These are phyloP conservation scores for Nicotiana paniculata DNA, from an alignment of 257 asterid species.

Conservation along the genomic window DNA sequence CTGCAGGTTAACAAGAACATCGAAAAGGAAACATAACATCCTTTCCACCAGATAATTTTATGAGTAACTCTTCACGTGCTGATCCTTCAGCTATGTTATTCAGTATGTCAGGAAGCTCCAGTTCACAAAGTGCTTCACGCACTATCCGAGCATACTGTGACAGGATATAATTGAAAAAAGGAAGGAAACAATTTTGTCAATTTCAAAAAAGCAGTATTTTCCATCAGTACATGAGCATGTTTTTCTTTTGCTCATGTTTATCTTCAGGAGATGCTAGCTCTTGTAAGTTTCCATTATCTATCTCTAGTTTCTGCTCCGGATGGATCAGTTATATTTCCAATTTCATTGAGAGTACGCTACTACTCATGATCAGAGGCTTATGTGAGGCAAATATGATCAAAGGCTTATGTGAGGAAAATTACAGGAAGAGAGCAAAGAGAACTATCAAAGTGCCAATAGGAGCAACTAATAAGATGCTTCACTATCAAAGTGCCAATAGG, in stretches of 20 bases:
- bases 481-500: no score
- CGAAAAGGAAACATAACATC: constrained; percentile 35
- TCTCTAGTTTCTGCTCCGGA: background rate
- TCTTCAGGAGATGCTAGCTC: constrained; percentile 62
- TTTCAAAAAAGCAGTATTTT: background rate
- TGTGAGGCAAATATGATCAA: background rate
- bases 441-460: no score
- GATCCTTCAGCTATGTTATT: constrained; percentile 67
- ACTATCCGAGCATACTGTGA: constrained; percentile 68
- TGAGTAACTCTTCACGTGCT: constrained; percentile 30
- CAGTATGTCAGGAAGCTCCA: constrained; percentile 69
- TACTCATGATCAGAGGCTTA: background rate
- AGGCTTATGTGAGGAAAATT: no score
- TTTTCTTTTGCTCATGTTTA: background rate
- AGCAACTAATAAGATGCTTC: no score
- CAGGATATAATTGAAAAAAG: background rate
- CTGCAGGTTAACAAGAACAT: background rate
- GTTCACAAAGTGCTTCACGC: constrained; percentile 73
- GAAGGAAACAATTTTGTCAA: background rate
- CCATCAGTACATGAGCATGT: background rate
- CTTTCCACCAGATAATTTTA: constrained; percentile 52
- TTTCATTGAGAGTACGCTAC: background rate
- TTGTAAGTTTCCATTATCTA: constrained; percentile 41
- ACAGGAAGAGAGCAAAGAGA: no score
- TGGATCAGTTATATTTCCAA: background rate